Evolutionary conservation across 768 basidiomycete genomes (phyloP).

Genomic region (Psilocybe cubensis): DNA sequence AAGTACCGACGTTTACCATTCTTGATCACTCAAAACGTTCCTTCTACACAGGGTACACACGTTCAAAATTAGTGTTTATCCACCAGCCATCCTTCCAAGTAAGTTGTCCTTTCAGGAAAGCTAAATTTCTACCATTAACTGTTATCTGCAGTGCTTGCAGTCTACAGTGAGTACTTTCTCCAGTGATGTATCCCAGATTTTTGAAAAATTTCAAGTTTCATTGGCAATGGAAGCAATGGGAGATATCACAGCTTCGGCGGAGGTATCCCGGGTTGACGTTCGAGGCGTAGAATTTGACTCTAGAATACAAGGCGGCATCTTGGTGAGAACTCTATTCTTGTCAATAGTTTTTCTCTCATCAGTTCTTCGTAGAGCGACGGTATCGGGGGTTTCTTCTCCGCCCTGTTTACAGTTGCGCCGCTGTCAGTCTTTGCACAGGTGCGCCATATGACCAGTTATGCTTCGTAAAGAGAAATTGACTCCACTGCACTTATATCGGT

Average conservation of each 20-base stretch:
- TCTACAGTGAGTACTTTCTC: not conserved
- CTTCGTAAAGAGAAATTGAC: not conserved
- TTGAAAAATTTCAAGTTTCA: conserved; percentile 46
- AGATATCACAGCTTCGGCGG: conserved; percentile 80
- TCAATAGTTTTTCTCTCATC: not conserved
- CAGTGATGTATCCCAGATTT: not conserved
- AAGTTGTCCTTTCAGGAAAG: not conserved
- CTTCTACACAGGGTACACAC: conserved; percentile 57
- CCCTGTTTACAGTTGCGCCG: conserved; percentile 78
- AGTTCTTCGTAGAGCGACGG: conserved; percentile 52
- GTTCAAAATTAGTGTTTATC: conserved; percentile 77
- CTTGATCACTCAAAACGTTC: not conserved
- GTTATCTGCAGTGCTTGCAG: not conserved
- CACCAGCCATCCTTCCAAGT: conserved; percentile 59
- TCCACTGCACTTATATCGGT: not conserved
- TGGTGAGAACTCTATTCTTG: conserved; percentile 32
- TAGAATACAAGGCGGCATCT: conserved; percentile 79
- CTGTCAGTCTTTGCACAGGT: conserved; percentile 71
- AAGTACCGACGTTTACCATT: too few relatives aligned
- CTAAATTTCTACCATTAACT: not conserved
- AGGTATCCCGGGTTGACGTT: conserved; percentile 73
- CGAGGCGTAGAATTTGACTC: conserved; percentile 76
- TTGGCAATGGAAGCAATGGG: conserved; percentile 83
- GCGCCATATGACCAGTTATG: not conserved
- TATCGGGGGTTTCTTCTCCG: conserved; percentile 75